These are phyloP conservation scores for Rhodotorula kratochvilovae DNA, from an alignment of 768 basidiomycete genomes.

Conservation along the genomic window DNA sequence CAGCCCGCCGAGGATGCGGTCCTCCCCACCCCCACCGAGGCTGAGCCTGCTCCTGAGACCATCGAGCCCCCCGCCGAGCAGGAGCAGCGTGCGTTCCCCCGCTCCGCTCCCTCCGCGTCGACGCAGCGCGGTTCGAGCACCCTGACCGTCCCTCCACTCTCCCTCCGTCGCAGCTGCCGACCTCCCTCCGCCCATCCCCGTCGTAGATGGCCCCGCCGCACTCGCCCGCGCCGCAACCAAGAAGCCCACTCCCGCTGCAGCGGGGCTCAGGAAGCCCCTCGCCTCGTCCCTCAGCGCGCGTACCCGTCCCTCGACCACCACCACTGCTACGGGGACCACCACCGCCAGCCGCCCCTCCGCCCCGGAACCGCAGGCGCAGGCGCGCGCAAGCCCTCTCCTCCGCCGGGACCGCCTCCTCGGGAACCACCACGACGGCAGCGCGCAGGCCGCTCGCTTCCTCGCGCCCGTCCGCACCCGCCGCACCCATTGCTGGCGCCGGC, in stretches of 20 bases:
- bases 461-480: not conserved
- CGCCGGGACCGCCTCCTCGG: not conserved
- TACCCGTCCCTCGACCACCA: too few species aligned
- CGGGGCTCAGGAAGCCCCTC: not conserved
- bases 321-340: too few species aligned
- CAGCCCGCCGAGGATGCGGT: too few species aligned
- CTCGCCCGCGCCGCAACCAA: not conserved
- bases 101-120: too few species aligned
- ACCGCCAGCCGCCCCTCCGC: too few species aligned
- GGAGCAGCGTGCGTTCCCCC: too few species aligned
- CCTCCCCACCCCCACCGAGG: too few species aligned
- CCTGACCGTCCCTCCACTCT: not conserved
- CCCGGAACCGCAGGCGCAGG: too few species aligned
- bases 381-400: not conserved
- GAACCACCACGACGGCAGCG: not conserved
- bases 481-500: not conserved
- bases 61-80: too few species aligned
- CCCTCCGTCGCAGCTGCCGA: not conserved
- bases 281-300: not conserved
- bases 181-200: not conserved
- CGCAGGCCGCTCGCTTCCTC: not conserved
- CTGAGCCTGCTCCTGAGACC: too few species aligned
- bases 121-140: too few species aligned
- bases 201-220: not conserved
- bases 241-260: too few species aligned